A percentile compares a stretch with the other conserved stretches of the same genome.
phyloP scores from a whole-genome alignment of 331 rosid species.

The Malus hybrid region DNA sequence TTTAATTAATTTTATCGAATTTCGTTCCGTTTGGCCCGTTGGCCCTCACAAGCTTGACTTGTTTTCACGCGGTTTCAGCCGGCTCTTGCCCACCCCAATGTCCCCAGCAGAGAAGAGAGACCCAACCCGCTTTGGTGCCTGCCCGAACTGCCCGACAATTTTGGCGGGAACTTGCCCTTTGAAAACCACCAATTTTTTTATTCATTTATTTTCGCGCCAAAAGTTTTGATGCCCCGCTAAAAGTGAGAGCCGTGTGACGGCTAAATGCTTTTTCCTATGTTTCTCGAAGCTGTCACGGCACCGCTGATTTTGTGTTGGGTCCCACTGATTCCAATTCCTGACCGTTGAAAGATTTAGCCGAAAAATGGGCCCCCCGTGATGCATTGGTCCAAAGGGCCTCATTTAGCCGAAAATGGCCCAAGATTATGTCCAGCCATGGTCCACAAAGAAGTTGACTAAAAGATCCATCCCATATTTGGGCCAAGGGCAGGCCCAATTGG shows the following conservation, averaged over 20 bases:
- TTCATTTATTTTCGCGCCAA: slow-evolving; percentile 42
- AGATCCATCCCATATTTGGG: too few relatives aligned
- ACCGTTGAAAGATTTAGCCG: neutral
- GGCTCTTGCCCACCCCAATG: neutral
- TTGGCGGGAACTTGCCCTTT: slow-evolving; percentile 27
- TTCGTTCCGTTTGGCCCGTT: slow-evolving; percentile 8
- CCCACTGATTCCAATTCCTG: neutral
- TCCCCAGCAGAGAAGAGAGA: neutral
- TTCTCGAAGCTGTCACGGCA: neutral
- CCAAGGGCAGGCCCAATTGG: too few relatives aligned
- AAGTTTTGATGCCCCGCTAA: slow-evolving; percentile 35
- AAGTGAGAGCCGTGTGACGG: slow-evolving; percentile 36
- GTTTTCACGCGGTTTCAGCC: slow-evolving; percentile 35
- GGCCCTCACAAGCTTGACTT: slow-evolving; percentile 14
- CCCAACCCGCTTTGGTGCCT: slow-evolving; percentile 21
- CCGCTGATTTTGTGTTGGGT: neutral
- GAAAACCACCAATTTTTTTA: neutral
- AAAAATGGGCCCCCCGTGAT: neutral
- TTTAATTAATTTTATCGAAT: slow-evolving; percentile 4
- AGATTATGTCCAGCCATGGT: neutral
- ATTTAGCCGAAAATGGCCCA: neutral
- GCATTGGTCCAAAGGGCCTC: neutral
- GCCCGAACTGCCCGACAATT: slow-evolving; percentile 60
- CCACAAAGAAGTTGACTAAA: neutral
- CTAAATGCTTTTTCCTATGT: neutral